Evolutionary conservation across 2,329 filamentous ascomycete genomes (phyloP), one percentile per base, ranked within the genome.

Genomic region (Ophiostoma perfectum): DNA sequence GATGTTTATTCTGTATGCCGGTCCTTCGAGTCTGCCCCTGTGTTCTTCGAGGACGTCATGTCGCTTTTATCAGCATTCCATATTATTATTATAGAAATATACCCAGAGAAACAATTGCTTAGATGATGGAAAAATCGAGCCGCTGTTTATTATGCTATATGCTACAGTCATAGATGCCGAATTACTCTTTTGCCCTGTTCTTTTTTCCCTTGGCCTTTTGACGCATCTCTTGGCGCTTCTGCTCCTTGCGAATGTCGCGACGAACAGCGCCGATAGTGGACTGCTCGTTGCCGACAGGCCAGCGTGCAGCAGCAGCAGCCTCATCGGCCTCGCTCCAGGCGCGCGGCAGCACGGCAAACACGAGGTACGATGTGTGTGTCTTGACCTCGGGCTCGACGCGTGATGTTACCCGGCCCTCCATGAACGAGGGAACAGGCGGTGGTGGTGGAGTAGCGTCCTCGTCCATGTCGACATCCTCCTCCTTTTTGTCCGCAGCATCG

Each of bases 321-420:
- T 99, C 95, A 72, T 97, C 92, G 70, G 90, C 90, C 47, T 87
- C 89, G 0, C 82, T 88, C 95, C 95, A 99, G 71, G 91, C 88
- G 60, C 88, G 84, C n/a, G 95, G 94, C 70, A 99, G 79, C 3
- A 95, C 81, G 0, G 95, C 95, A 80, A 99, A 99, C 4, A 96
- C 90, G 4, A 99, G 84, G 77, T 99, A 99, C n/a, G 91, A 95
- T 0, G 95, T 99, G 78, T 99, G 95, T 7, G 91, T 95, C 83
- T 97, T 97, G 70, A 98, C 81, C 75, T 99, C 95, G 0, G 88
- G 81, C 79, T 99, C 95, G 0, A 91, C 88, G 38, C 92, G 86
- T 74, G 96, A 92, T 42, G 92, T 84, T 55, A 98, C 75, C 41
- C 87, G 86, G 0, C 95, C 95, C 70, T 93, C 86, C 75, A 90